Base-by-base conservation (phyloP, 176 grass and related monocot species). In the Eragrostis nindensis region DNA sequence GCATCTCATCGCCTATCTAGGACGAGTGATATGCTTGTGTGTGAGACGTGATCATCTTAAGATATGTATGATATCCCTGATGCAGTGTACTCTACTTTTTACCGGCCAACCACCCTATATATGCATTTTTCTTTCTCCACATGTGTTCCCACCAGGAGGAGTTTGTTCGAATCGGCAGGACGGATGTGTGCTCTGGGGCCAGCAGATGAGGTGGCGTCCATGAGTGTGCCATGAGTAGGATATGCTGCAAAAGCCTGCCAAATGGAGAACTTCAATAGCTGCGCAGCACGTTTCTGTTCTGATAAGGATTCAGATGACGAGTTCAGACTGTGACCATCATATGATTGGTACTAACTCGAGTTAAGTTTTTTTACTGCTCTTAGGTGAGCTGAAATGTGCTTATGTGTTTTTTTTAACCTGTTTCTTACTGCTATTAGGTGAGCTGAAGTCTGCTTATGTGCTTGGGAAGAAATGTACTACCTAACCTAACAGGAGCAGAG, bases 171-270 rank as follows among this genome's bases (percentile, higher is more conserved):
- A 80, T 36, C 22, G 77, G n/a, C n/a, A n/a, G n/a, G n/a, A n/a
- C n/a, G n/a, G 11, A 61, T 26, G 22, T 48, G 62, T 57, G 57
- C 43, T 73, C 8, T 62, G 57, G 80, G 77, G 10, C 62, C 68
- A 74, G 43, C 60, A 41, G 66, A 43, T 73, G 59, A 76, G 71
- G 70, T 66, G 77, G 64, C 55, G 2, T 89, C 82, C 66, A 76
- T 89, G 77, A 81, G 76, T 76, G 76, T 85, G 56, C 10, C 55
- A 77, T 81, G 87, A 81, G 47, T 89, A 71, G 82, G 71, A 82
- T 71, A 21, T 66, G 87, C 13, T 17, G 66, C 21, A 59, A 85
- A 81, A 66, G 22, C 47, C 40, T 56, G 55, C 11, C 57, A 72
- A 26, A 66, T 54, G 24, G 5, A 82, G 42, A 17, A 53, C 38